Conservation (phyloP, 352 stramenopile genomes). For the Phytophthora podocarpi region DNA sequence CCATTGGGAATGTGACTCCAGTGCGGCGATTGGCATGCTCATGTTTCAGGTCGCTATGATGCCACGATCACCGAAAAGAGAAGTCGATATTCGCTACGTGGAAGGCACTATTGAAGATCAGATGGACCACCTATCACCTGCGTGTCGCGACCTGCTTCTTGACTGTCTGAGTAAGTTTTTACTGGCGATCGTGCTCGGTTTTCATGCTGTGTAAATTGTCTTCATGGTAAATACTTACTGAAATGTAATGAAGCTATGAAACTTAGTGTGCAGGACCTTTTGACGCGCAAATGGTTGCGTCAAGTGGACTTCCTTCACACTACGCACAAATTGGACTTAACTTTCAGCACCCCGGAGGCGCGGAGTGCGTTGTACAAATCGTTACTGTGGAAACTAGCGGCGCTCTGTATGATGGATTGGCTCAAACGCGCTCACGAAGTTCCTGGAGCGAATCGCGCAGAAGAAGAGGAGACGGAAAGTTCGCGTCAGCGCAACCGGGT, state of each 20-base stretch:
- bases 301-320: constrained; percentile 61
- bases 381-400: constrained; percentile 58
- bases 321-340: constrained; percentile 36
- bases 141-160: constrained; percentile 50
- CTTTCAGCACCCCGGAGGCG: constrained; percentile 6
- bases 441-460: constrained; percentile 11
- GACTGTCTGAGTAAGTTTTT: constrained; percentile 63
- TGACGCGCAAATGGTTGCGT: constrained; percentile 60
- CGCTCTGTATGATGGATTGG: constrained; percentile 54
- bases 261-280: constrained; percentile 43
- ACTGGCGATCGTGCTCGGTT: no score
- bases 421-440: constrained; percentile 16
- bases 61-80: constrained; percentile 28
- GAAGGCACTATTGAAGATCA: constrained; percentile 59
- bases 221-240: no score
- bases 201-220: no score
- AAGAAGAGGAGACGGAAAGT: constrained; percentile 44
- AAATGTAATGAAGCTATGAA: constrained; percentile 44
- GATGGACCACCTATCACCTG: constrained; percentile 44
- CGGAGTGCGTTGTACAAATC: constrained; percentile 36
- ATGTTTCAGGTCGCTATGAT: constrained; percentile 69
- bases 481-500: constrained; percentile 36
- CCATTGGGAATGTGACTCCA: constrained; percentile 6
- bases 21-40: constrained; percentile 58
- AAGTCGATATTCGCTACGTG: constrained; percentile 39